Evolutionary conservation across 148 eudicot species (phyloP).

Genomic region (Heliosperma pusillum): DNA sequence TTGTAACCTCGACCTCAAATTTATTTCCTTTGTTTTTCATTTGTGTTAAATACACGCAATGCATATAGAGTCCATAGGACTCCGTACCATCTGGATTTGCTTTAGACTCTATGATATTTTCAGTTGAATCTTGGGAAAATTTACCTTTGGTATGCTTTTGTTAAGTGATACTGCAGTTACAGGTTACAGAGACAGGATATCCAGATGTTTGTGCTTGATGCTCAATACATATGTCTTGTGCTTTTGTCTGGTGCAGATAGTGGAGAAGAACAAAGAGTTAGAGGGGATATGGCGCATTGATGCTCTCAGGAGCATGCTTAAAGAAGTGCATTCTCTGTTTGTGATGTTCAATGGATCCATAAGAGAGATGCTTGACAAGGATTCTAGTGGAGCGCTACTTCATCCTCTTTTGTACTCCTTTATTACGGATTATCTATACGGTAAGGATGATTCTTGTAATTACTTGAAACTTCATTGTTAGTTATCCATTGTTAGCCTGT

Average conservation of each 20-base stretch:
- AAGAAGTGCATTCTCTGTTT: slow-evolving; percentile 87
- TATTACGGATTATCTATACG: slow-evolving; percentile 73
- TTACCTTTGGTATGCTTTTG: not conserved
- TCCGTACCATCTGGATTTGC: not conserved
- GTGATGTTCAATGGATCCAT: slow-evolving; percentile 81
- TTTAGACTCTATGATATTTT: not conserved
- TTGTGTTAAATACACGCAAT: not conserved
- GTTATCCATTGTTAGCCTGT: slow-evolving; percentile 95
- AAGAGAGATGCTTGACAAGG: slow-evolving; percentile 76
- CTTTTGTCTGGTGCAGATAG: slow-evolving; percentile 45
- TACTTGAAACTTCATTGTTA: slow-evolving; percentile 47
- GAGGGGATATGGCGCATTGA: slow-evolving; percentile 84
- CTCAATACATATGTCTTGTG: not conserved
- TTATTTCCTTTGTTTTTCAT: not conserved
- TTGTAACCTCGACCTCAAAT: too few relatives aligned
- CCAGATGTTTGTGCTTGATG: not conserved
- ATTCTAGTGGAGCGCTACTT: slow-evolving; percentile 69
- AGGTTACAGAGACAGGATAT: not conserved
- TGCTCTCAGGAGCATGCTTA: slow-evolving; percentile 75
- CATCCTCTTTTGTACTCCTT: slow-evolving; percentile 71
- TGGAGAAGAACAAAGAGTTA: slow-evolving; percentile 73
- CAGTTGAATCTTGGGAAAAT: not conserved
- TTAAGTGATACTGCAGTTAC: not conserved
- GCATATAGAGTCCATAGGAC: too few relatives aligned
- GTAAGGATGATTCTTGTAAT: slow-evolving; percentile 43